Evolutionary conservation across 2,329 filamentous ascomycete genomes (phyloP), one percentile per base, ranked within the genome.

Genomic region (Trichoderma sp.): DNA sequence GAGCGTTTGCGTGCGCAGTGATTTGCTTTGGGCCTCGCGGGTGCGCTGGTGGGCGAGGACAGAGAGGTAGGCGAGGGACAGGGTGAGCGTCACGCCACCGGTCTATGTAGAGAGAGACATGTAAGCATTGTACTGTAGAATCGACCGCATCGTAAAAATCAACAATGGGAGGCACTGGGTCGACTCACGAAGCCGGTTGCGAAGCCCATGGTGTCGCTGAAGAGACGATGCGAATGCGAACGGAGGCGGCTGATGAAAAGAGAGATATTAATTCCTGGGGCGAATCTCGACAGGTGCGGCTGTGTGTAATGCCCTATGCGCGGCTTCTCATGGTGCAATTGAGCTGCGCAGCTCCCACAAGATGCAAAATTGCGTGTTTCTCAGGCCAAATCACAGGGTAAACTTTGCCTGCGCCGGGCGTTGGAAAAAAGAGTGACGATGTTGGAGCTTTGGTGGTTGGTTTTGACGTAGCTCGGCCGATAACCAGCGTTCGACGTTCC

Each of bases 1-100:
- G 77, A 86, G 85, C 65, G 89, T 86, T 80, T 92, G 91, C 53
- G 88, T 85, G 79, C 89, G 90, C 8, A 93, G 86, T 75, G 88
- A 80, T 77, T 88, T 86, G 79, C 88, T 86, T 82, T 92, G 91
- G 29, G 86, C 82, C 80, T 90, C 86, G 79, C 93, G 92, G 82
- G 90, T 93, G 77, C 90, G 90, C 79, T 92, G 90, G 85, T 95
- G 93, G 24, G 92, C 86, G 81, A 93, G 89, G 41, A 94, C 85
- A 66, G 92, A 91, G 74, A 95, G 87, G 84, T 95, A 95, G 80
- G 94, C 90, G 76, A 93, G 81, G 60, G 91, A 92, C 76, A 94
- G 90, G 66, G 93, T 95, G 76, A 96, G 87, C 78, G 93, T 93
- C 74, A 94, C 90, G 79, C 94, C 93, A 81, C 93, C 92, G 78